Evolutionary conservation across 148 eudicot species (phyloP), one percentile per base, ranked within the genome.

Genomic region (Rhododendron vialii): DNA sequence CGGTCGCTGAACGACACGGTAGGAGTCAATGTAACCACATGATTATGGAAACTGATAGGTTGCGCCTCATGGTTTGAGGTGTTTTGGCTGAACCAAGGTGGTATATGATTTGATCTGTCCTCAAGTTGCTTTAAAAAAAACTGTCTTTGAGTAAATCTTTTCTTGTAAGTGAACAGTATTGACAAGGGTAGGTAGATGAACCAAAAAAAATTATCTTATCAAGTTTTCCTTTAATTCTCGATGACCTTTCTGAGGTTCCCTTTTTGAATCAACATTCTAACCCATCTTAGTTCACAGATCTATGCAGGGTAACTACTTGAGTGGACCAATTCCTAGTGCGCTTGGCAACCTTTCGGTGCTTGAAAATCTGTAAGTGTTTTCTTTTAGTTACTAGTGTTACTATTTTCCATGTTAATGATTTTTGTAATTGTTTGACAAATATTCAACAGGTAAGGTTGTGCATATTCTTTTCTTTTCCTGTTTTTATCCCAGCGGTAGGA

Each of bases 271-370:
- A 73, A 15, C n/a, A 61, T 33, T 51, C 47, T 45, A 57, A 89
- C 55, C 41, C 75, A 53, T 63, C 36, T 63, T 48, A 51, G 26
- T 90, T 78, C 55, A 13, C 93, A 96, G 99, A 88, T 95, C 87
- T 87, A 88, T 96, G 92, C 99, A 96, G 91, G 92, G 97, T 82
- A 96, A 96, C 90, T 96, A 93, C 87, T 88, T 96, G 63, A 93
- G 98, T 89, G 93, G 93, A 59, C 88, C 80, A 86, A 93, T 96
- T 85, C 98, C 99, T 45, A 88, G 65, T 86, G 98, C 93, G 87
- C 81, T 96, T 84, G 99, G 99, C 83, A 93, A 92, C 88, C 96
- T 94, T 87, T 90, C 92, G 30, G 91, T 88, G 85, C 98, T 96
- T 81, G 92, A 95, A 85, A 90, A 87, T 89, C 92, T 96, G 99